Conservation (phyloP, 2,329 filamentous ascomycete species). For the Trichoderma sp. region DNA sequence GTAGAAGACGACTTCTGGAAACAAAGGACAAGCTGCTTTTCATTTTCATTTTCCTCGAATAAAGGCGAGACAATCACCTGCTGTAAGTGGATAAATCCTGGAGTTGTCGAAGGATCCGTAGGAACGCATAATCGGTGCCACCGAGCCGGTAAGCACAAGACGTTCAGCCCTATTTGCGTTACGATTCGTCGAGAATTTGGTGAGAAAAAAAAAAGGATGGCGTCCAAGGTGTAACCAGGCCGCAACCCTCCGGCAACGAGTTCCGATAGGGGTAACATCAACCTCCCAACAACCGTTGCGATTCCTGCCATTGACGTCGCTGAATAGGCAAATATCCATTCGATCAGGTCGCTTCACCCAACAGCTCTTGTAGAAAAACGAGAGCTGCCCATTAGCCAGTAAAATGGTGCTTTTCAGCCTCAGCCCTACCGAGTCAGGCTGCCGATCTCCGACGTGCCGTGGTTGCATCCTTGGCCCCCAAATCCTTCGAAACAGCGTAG, state of each 20-base stretch:
- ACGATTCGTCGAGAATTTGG: background rate
- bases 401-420: conserved; percentile 24
- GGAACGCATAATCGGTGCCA: conserved; percentile 3
- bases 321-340: background rate
- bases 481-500: conserved; percentile 21
- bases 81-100: background rate
- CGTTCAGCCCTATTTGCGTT: background rate
- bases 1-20: background rate
- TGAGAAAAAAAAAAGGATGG: background rate
- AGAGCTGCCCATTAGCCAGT: conserved; percentile 14
- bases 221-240: background rate
- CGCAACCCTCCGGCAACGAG: background rate
- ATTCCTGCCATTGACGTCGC: background rate
- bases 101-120: background rate
- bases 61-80: background rate
- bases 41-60: background rate
- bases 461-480: conserved; percentile 30
- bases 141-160: conserved; percentile 3
- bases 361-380: background rate
- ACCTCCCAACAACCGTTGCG: background rate
- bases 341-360: background rate
- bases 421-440: conserved; percentile 26
- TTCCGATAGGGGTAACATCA: conserved; percentile 1
- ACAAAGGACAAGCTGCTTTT: background rate
- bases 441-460: conserved; percentile 28